Percentiles rank a stretch among this genome's conserved stretches.
Evolutionary conservation across 495 filamentous ascomycete genomes (phyloP).

Genomic region (Pseudevernia furfuracea): DNA sequence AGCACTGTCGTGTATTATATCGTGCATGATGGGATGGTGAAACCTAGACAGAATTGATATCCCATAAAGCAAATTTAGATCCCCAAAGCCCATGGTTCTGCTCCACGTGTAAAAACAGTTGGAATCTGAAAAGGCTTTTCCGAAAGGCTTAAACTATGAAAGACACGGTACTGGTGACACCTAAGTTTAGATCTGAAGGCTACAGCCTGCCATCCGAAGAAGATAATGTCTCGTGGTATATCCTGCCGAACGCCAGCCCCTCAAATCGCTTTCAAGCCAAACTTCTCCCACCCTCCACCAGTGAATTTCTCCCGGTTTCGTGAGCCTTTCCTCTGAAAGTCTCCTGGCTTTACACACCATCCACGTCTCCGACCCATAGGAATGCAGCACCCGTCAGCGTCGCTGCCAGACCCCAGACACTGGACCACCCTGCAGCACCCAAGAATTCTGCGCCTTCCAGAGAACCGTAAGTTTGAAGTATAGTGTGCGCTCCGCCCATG

Average conservation of each 20-base stretch:
- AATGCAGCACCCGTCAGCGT: slow-evolving; percentile 51
- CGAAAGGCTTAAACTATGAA: background rate
- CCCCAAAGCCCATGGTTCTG: background rate
- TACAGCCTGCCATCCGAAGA: slow-evolving; percentile 1
- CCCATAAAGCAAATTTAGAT: background rate
- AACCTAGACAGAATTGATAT: slow-evolving; percentile 82
- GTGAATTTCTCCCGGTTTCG: background rate
- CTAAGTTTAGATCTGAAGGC: background rate
- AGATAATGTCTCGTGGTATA: slow-evolving; percentile 16
- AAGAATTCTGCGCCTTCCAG: slow-evolving; percentile 57
- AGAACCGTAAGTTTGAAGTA: slow-evolving; percentile 52
- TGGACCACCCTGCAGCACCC: slow-evolving; percentile 62
- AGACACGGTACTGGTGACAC: too few species aligned
- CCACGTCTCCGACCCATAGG: slow-evolving; percentile 51
- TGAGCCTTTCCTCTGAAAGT: background rate
- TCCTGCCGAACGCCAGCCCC: slow-evolving; percentile 13
- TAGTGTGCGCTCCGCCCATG: slow-evolving; percentile 53
- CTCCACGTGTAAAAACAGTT: background rate
- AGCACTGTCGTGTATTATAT: slow-evolving; percentile 94
- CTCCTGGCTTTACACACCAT: slow-evolving; percentile 33
- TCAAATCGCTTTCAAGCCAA: background rate
- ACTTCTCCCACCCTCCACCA: background rate
- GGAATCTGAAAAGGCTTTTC: background rate
- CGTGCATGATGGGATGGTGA: slow-evolving; percentile 90
- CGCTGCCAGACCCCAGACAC: slow-evolving; percentile 59